Base-by-base conservation (phyloP, 192 early-diverging fungal species). In the Rhizophagus sp. region DNA sequence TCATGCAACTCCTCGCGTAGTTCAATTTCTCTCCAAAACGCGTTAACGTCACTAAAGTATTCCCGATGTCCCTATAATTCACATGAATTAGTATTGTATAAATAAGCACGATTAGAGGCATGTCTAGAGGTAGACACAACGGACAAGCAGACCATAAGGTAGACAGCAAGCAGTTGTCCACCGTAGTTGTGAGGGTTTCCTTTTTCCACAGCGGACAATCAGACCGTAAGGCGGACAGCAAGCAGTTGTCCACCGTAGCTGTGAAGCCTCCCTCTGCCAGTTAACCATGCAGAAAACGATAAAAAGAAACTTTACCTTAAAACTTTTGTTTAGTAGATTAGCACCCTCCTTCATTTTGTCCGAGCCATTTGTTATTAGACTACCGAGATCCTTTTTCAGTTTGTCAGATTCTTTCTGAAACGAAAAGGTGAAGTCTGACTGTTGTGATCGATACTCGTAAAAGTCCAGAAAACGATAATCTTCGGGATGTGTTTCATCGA, bases 101-200 rank as follows among this genome's bases (percentile, higher is more conserved):
- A 65, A 24, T 39, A 68, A 73, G 75, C 1, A 30, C 1, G 30
- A 30, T 1, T 30, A 30, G 30, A 30, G 63, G 75, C 62, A 76
- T 76, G 57, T 62, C 62, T 76, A 76, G 34, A 76, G 33, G 62
- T 62, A 76, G 4, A 19, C 75, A 76, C 75, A 80, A 80, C 39
- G 68, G 79, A 50, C 79, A 80, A 64, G 50, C 70, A 80, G 79
- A 80, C 79, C 79, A 24, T 80, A 80, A 80, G 24, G 71, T 80
- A 36, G 19, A 73, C 79, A 80, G 72, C 79, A 73, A 71, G 68
- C 70, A 80, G 79, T 64, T 80, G 70, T 76, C 17, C 71, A 80
- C 79, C 50, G 71, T 80, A 80, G 79, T 80, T 80, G 79, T 80
- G 79, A 10, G 79, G 79, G 69, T 61, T 80, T 73, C 57, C 36